Conservation (phyloP, 1,284 basidiomycete genomes). For the Trichosporon ovoides region DNA sequence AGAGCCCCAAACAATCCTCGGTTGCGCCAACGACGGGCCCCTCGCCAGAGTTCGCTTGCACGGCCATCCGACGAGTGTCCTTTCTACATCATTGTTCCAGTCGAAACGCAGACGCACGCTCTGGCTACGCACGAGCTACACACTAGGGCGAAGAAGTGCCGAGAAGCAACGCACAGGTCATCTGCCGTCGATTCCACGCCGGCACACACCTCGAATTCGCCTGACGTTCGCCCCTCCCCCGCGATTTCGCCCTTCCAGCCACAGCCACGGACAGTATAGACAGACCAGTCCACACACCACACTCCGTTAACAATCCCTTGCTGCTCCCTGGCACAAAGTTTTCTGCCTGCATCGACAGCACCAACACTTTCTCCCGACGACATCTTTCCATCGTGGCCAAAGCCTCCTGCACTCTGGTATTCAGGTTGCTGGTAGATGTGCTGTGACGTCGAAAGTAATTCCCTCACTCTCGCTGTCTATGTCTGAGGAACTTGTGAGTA, state of each 20-base stretch:
- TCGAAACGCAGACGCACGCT: not conserved
- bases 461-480: not conserved
- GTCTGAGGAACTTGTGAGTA: not conserved
- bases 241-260: not conserved
- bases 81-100: not conserved
- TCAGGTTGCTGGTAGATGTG: not conserved
- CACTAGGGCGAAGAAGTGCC: constrained; percentile 1
- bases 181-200: not conserved
- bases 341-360: not conserved
- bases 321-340: constrained; percentile 1
- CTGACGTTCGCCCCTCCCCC: constrained; percentile 1
- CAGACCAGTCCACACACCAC: constrained; percentile 2
- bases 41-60: not conserved
- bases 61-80: constrained; percentile 2
- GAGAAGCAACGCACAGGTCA: constrained; percentile 5
- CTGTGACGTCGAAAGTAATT: not conserved
- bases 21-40: not conserved
- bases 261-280: constrained; percentile 6
- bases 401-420: not conserved
- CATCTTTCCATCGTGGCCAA: not conserved
- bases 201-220: constrained; percentile 1
- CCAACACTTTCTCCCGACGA: not conserved
- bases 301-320: not conserved
- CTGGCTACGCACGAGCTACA: constrained; percentile 5
- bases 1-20: not conserved